These are phyloP conservation scores for Pythium brassicae DNA, from an alignment of 352 stramenopile species.

Conservation along the genomic window DNA sequence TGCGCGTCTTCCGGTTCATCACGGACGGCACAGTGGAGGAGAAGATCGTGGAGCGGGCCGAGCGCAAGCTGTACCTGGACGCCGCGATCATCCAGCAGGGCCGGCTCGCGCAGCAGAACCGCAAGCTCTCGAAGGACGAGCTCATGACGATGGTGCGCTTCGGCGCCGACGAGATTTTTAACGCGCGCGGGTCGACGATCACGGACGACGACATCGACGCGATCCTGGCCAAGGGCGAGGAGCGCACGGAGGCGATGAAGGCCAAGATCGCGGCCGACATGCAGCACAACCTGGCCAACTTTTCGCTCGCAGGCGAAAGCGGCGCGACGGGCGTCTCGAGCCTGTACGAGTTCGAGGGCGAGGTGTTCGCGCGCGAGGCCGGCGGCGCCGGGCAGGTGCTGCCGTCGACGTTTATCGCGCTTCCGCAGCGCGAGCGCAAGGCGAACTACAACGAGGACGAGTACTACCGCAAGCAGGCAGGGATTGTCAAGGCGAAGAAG, in stretches of 20 bases:
- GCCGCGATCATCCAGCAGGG: conserved; percentile 99
- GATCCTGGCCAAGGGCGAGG: conserved; percentile 87
- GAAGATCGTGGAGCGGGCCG: conserved; percentile 97
- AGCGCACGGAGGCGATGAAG: conserved; percentile 88
- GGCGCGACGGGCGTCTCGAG: conserved; percentile 56
- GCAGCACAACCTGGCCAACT: conserved; percentile 96
- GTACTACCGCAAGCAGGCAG: conserved; percentile 91
- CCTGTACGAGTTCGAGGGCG: conserved; percentile 88
- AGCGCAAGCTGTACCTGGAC: conserved; percentile 98
- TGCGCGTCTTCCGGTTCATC: conserved; percentile 98
- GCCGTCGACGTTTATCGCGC: conserved; percentile 88
- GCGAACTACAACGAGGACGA: conserved; percentile 96
- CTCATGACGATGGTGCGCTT: conserved; percentile 97
- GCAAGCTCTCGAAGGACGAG: conserved; percentile 95
- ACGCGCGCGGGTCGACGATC: conserved; percentile 83
- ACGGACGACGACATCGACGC: conserved; percentile 92
- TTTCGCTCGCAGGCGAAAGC: conserved; percentile 91
- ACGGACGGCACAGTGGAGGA: conserved; percentile 98
- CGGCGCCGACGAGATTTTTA: conserved; percentile 87
- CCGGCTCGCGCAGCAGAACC: conserved; percentile 91
- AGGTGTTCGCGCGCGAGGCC: conserved; percentile 86
- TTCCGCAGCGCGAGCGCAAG: conserved; percentile 85
- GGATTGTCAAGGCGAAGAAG: conserved; percentile 80
- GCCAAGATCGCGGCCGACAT: conserved; percentile 87
- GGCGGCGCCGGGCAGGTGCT: conserved; percentile 71